Conservation (phyloP, 2,329 filamentous ascomycete species). For the Neonectria ditissima region DNA sequence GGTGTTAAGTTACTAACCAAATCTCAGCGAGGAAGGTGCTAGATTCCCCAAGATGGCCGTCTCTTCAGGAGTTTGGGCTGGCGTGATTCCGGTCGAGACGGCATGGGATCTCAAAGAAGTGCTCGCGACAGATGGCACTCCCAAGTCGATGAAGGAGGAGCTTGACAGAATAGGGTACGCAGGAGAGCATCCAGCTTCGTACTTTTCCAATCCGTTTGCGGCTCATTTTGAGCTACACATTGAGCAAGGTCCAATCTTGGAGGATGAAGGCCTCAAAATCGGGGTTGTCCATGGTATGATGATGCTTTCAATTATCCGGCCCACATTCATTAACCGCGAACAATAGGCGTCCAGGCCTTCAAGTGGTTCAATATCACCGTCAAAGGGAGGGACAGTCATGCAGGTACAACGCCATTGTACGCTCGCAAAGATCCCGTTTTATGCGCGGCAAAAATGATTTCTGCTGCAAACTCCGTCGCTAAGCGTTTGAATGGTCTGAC, state of each 20-base stretch:
- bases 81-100: conserved; percentile 66
- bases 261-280: neutral
- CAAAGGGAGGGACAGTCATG: conserved; percentile 40
- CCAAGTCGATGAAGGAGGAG: conserved; percentile 49
- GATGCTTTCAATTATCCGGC: neutral
- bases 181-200: conserved; percentile 55
- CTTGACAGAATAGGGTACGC: conserved; percentile 78
- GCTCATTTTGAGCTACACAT: conserved; percentile 85
- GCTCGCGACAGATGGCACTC: neutral
- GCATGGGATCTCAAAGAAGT: conserved; percentile 68
- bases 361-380: conserved; percentile 44
- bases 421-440: conserved; percentile 45
- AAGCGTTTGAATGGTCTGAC: conserved; percentile 41
- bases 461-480: conserved; percentile 42
- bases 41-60: conserved; percentile 80
- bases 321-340: neutral
- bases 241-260: conserved; percentile 59
- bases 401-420: conserved; percentile 41
- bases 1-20: conserved; percentile 28
- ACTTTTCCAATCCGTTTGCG: conserved; percentile 63
- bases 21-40: conserved; percentile 77
- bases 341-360: conserved; percentile 42
- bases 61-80: conserved; percentile 80
- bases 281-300: neutral
- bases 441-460: conserved; percentile 43